A percentile compares a stretch with the other conserved stretches of the same genome.
Conservation (phyloP, 1,139 yeast genomes). For the Taphrina sp. region DNA sequence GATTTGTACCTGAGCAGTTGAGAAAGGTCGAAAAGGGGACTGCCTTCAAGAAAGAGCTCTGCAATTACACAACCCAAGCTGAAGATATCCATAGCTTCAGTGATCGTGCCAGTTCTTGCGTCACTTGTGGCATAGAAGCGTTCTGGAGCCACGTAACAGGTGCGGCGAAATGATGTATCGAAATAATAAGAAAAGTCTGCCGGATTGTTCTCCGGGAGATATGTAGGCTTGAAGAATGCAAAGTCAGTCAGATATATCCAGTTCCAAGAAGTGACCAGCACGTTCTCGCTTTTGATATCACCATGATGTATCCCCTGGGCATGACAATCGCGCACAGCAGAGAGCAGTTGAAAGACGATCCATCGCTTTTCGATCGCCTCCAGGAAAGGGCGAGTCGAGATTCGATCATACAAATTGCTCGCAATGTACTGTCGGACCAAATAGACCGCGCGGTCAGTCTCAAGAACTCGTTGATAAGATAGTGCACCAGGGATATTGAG, state of each 20-base stretch:
- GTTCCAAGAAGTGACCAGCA: slow-evolving; percentile 82
- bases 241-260: slow-evolving; percentile 84
- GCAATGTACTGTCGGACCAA: slow-evolving; percentile 76
- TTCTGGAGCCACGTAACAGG: slow-evolving; percentile 94
- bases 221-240: slow-evolving; percentile 79
- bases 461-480: slow-evolving; percentile 71
- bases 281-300: slow-evolving; percentile 85
- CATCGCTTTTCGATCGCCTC: slow-evolving; percentile 79
- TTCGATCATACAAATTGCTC: slow-evolving; percentile 77
- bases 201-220: slow-evolving; percentile 89
- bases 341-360: slow-evolving; percentile 74
- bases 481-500: slow-evolving; percentile 59
- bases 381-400: slow-evolving; percentile 83
- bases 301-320: slow-evolving; percentile 62
- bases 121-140: slow-evolving; percentile 55
- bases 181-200: slow-evolving; percentile 90
- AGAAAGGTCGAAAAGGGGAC: slow-evolving; percentile 79
- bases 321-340: slow-evolving; percentile 64
- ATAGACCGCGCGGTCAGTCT: slow-evolving; percentile 91
- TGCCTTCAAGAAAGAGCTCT: slow-evolving; percentile 81
- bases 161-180: slow-evolving; percentile 81
- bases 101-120: slow-evolving; percentile 46
- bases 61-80: slow-evolving; percentile 69
- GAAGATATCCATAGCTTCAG: slow-evolving; percentile 71
- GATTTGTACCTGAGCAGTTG: slow-evolving; percentile 80